Conservation (phyloP, 75 land plant species). For the Sequoia sempervirens region DNA sequence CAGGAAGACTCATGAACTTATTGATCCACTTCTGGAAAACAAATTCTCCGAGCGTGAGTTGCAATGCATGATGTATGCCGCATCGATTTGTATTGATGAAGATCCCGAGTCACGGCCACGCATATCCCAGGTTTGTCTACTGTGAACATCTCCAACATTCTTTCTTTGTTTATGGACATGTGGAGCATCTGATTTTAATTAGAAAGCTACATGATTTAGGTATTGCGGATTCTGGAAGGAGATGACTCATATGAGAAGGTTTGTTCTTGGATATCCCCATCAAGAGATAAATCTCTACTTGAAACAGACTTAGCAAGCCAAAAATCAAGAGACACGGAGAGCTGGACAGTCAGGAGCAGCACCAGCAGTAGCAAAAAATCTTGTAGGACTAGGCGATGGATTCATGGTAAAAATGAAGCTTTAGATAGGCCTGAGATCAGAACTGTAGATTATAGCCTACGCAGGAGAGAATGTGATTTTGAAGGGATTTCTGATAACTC, state of each 20-base stretch:
- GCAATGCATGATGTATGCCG: constrained; percentile 39
- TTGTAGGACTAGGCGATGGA: background rate
- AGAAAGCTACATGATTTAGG: constrained; percentile 1
- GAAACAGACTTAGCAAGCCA: background rate
- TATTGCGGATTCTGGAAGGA: constrained; percentile 38
- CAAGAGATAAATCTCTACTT: background rate
- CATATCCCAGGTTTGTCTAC: constrained; percentile 39
- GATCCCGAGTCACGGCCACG: constrained; percentile 36
- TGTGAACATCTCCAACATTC: background rate
- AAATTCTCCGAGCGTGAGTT: constrained; percentile 18
- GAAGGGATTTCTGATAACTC: background rate
- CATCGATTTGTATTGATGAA: constrained; percentile 33
- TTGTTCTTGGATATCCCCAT: background rate
- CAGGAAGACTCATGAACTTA: constrained; percentile 5
- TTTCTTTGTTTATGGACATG: background rate
- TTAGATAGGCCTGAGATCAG: background rate
- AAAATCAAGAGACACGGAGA: background rate
- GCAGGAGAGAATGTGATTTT: background rate
- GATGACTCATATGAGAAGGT: background rate
- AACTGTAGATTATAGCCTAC: background rate
- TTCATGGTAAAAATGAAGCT: background rate
- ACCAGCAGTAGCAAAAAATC: background rate
- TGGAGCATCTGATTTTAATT: background rate
- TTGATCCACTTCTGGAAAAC: constrained; percentile 31
- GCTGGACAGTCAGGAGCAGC: background rate